Conservation (phyloP, 495 filamentous ascomycete genomes). For the Trichocladium uniseriatum region DNA sequence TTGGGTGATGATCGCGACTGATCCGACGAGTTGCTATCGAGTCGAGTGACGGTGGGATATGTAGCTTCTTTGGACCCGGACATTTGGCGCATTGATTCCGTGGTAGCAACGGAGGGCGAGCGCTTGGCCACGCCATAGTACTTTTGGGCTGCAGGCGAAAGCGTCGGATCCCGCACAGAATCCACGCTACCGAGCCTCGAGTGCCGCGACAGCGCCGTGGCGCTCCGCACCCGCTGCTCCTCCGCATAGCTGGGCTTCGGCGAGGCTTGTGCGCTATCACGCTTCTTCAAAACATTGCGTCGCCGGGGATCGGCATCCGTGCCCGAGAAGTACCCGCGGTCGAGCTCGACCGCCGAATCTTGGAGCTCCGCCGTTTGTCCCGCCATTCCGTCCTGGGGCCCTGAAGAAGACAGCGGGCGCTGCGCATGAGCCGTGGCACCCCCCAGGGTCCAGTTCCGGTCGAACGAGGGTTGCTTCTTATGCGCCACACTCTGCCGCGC, state of each 20-base stretch:
- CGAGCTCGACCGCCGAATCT: conserved; percentile 51
- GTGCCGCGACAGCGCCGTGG: conserved; percentile 55
- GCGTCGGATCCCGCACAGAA: conserved; percentile 36
- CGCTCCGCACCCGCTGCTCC: conserved; percentile 53
- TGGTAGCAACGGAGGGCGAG: conserved; percentile 42
- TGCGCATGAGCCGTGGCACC: conserved; percentile 30
- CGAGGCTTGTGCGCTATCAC: conserved; percentile 45
- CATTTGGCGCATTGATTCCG: conserved; percentile 38
- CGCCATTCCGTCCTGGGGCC: conserved; percentile 30
- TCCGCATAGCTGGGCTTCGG: conserved; percentile 63
- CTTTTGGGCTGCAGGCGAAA: conserved; percentile 43
- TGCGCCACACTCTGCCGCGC: conserved; percentile 39
- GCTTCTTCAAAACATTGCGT: conserved; percentile 74
- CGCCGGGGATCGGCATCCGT: conserved; percentile 68
- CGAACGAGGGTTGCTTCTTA: conserved; percentile 80
- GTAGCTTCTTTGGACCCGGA: conserved; percentile 40
- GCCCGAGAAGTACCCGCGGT: conserved; percentile 90
- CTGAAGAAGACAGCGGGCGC: conserved; percentile 36
- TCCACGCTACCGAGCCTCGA: conserved; percentile 71
- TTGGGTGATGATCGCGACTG: conserved; percentile 35
- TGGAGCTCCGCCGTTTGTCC: conserved; percentile 27
- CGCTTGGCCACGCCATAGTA: conserved; percentile 52
- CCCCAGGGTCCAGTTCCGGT: conserved; percentile 80
- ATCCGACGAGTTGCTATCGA: conserved; percentile 53
- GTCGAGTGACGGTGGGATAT: conserved; percentile 55